Base-by-base conservation (phyloP, 2,329 filamentous ascomycete genomes). In the Neocucurbitaria cava region DNA sequence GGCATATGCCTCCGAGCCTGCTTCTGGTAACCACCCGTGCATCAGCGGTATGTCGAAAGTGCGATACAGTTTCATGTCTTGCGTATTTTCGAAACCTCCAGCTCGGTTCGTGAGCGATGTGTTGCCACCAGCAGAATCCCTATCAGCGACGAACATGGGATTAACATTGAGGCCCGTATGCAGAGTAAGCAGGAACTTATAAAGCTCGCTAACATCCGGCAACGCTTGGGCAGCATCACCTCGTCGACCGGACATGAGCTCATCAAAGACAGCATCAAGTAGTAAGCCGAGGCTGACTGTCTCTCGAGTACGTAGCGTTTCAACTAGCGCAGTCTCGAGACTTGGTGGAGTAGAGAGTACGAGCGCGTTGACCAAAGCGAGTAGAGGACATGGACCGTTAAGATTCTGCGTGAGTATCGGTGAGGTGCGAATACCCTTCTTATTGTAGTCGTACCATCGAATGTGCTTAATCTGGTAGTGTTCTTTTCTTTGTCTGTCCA, bases 161-260 rank as follows among this genome's bases (percentile, higher is more conserved):
- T 99, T 99, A 52, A 98, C 94, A 68, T 98, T 99, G 91, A 99
- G 96, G 33, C 95, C 95, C 0, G 93, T 98, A 65, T 97, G 92
- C 2, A 99, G 79, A 40, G 91, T 90, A 52, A 95, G 86, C 2
- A 99, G 80, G 69, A 99, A 99, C 6, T 84, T 83, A 73, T 96
- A 96, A 1, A 99, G 81, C 54, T 96, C 93, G 31, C 88, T 85
- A 9, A 98, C 89, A 71, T 98, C 95, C 0, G 94, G 94, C 21
- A 98, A 77, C 15, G 86, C 81, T 52, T 82, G 79, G 1, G 83
- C 83, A 30, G 88, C 85, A 43, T 85, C 85, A 0, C 85, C 87
- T 46, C 89, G 82, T 47, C 89, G 79, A 8, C 87, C 86, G 2
- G 91, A 93, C 80, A 96, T 94, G 20, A 99, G 84, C 75, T 98